Base-by-base conservation (phyloP, 2,329 filamentous ascomycete species). In the Aschersonia sp. region DNA sequence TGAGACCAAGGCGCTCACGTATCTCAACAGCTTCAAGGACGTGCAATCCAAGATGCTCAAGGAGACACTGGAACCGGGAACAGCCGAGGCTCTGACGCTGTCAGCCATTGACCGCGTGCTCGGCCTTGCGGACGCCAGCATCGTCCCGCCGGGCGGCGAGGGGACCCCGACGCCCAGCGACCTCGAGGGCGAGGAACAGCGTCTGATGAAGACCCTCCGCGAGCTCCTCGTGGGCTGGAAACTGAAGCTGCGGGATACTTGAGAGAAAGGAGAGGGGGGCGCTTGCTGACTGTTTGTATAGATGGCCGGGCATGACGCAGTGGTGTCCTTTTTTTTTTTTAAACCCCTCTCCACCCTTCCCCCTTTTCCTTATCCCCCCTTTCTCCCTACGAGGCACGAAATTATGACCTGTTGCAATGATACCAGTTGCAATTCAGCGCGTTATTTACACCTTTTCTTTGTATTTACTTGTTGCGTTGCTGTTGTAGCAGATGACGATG, bases 21-120 rank as follows among this genome's bases (percentile, higher is more conserved):
- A 63, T 10, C 60, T 75, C 11, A 58, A 64, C 22, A 63, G 62
- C 5, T 72, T 73, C 62, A 74, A 73, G 51, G 60, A 61, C 10
- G 63, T 64, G n/a, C 71, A 68, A 47, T 58, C 67, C 47, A 64
- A 66, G 46, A 64, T 68, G 1, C 61, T 75, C 43, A 63, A 63
- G 42, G 58, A 54, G 0, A 66, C 64, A 42, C 57, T 68, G 2
- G 69, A 69, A 29, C 62, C 63, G 47, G 60, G 60, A 30, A 65
- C 64, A 50, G 67, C 70, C 10, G 70, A 75, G 53, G 64, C 65
- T 9, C 60, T 75, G 35, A 62, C 72, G 0, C 56, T 75, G 33
- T 74, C 71, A 2, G 71, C 72, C 10, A 70, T 75, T 44, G 68
- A 75, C 51, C 70, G 70, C 29, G 69, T 71, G 2, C 60, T 75